These are phyloP conservation scores for Psidium friedrichsthalianum DNA, from an alignment of 345 rosid species.

Conservation along the genomic window DNA sequence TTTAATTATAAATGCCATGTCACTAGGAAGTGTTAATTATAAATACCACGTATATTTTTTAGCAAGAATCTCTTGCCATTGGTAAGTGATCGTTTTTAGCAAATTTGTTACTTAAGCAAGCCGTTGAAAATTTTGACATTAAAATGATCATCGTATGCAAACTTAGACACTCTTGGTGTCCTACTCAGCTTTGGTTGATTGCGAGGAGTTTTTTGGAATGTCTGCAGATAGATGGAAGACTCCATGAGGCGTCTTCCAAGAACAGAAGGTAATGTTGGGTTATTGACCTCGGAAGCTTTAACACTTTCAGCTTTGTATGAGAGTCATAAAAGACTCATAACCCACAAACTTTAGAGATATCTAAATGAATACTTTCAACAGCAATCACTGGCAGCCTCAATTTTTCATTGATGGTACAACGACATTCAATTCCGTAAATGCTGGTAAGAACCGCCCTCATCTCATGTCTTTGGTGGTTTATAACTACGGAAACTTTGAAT, in stretches of 20 bases:
- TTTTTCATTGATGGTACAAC: constrained; percentile 41
- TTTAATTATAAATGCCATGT: no score
- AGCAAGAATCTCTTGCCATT: no score
- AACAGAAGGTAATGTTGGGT: not conserved
- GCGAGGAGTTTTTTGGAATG: constrained; percentile 46
- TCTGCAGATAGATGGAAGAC: constrained; percentile 34
- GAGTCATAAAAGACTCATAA: not conserved
- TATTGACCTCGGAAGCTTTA: not conserved
- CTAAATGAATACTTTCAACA: constrained; percentile 8
- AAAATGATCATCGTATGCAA: no score
- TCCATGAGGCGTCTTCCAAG: constrained; percentile 34
- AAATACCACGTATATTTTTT: no score
- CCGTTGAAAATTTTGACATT: no score
- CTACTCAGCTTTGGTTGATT: constrained; percentile 26
- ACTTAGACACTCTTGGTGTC: no score
- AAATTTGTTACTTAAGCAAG: no score
- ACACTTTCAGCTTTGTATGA: not conserved
- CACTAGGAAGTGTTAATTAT: no score
- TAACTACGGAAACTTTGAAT: not conserved
- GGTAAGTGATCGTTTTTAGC: no score
- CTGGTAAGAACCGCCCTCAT: constrained; percentile 31
- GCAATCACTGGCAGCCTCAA: constrained; percentile 55
- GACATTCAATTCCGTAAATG: constrained; percentile 64
- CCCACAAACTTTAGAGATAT: not conserved
- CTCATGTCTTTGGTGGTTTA: not conserved